A percentile compares a stretch with the other conserved stretches of the same genome.
Evolutionary conservation across 106 monocot genomes (phyloP).

Genomic region (Dioscorea zingiberensis): DNA sequence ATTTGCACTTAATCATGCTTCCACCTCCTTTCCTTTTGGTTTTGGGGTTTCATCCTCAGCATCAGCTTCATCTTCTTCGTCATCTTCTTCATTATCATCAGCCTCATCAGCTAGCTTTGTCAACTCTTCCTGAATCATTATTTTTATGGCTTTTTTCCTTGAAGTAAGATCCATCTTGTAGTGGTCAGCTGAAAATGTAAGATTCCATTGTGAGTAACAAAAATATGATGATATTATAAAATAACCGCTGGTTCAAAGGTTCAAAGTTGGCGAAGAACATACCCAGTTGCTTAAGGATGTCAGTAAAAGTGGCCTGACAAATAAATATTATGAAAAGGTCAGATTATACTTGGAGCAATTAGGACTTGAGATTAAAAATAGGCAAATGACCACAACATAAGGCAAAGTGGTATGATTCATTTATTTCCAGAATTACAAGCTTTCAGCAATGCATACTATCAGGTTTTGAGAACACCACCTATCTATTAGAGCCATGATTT

Average conservation of each 20-base stretch:
- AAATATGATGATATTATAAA: not conserved
- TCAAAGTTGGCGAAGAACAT: not conserved
- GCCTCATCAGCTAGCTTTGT: conserved; percentile 56
- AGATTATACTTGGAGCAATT: too few relatives aligned
- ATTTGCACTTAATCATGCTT: conserved; percentile 2
- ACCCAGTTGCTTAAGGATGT: conserved; percentile 58
- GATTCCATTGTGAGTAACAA: not conserved
- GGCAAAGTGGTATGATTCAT: too few relatives aligned
- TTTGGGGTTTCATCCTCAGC: conserved; percentile 12
- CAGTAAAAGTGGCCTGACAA: conserved; percentile 68
- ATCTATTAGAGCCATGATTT: too few relatives aligned
- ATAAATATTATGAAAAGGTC: not conserved
- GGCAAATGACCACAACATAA: too few relatives aligned
- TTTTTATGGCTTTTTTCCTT: conserved; percentile 52
- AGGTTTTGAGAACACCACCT: too few relatives aligned
- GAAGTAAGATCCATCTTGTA: conserved; percentile 58
- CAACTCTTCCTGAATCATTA: conserved; percentile 67
- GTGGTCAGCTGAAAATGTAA: conserved; percentile 22
- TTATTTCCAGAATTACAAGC: too few relatives aligned
- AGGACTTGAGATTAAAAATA: too few relatives aligned
- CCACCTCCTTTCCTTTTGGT: conserved; percentile 15
- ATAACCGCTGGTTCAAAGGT: too few relatives aligned
- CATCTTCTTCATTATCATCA: conserved; percentile 38
- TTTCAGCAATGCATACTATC: too few relatives aligned
- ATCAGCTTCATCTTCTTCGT: conserved; percentile 28